Evolutionary conservation across 2,329 filamentous ascomycete species (phyloP), one percentile per base, ranked within the genome.

Genomic region (Elsinoe fawcettii): DNA sequence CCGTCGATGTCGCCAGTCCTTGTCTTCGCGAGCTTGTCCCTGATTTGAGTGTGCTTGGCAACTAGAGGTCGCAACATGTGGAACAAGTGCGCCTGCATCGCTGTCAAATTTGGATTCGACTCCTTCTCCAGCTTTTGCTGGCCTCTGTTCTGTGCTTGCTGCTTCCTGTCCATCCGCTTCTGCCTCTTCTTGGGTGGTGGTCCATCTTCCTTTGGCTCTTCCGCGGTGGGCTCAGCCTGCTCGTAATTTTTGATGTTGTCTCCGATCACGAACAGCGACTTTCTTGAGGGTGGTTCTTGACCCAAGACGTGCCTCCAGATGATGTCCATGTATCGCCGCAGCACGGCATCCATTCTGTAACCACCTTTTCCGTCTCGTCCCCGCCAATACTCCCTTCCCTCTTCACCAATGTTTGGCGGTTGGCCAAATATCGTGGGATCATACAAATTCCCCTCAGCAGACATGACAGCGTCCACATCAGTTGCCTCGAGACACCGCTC

Each of bases 401-500:
- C 83, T 47, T 83, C 71, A 0, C 84, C 87, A 0, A 75, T 66
- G 0, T 80, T 69, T 0, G 90, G 90, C 14, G 83, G 77, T 30
- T 77, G 73, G 12, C 86, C 83, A 67, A 99, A 99, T 43, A 99
- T 86, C 1, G 83, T 84, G 0, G 93, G 93, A 67, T 99, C 90
- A 66, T 90, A 92, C 0, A 99, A 79, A 68, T 96, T 96, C 0
- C 90, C 93, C 72, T 99, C 93, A 4, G 93, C 93, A 63, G 87
- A 92, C 93, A 99, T 97, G 54, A 99, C 83, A 16, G 81, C 93
- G 70, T 99, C 93, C 1, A 86, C 92, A 1, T 91, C 90, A 0
- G 93, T 99, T 3, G 79, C 88, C 51, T 84, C 81, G 18, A 99
- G 74, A 66, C 92, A 97, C 18, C 75, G 75, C 53, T 86, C 80